A percentile compares a stretch with the other conserved stretches of the same genome.
These are phyloP conservation scores for Chaetomium globosum DNA, from an alignment of 2,329 filamentous ascomycete species.

Conservation along the genomic window DNA sequence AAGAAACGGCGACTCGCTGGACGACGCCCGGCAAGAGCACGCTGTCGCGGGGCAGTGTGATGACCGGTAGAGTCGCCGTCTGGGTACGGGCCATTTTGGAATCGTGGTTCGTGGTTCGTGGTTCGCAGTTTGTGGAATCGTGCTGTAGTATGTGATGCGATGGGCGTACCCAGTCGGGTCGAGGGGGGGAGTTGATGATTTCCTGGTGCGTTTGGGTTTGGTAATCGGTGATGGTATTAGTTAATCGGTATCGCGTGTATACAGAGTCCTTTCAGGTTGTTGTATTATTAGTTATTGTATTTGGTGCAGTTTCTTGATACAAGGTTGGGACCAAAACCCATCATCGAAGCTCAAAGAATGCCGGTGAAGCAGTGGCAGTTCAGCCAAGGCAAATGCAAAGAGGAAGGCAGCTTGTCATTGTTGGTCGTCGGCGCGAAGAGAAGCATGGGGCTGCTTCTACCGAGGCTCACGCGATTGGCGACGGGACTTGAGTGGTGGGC, in stretches of 20 bases:
- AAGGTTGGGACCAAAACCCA: constrained; percentile 2
- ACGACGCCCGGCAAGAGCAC: constrained; percentile 86
- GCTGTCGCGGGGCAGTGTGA: constrained; percentile 77
- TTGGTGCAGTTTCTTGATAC: not conserved
- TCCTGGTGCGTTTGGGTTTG: not conserved
- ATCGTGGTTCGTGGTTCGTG: not conserved
- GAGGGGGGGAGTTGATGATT: not conserved
- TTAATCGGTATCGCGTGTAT: not conserved
- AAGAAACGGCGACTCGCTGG: constrained; percentile 79
- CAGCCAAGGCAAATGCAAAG: not conserved
- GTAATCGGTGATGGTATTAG: not conserved
- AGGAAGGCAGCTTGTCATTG: not conserved
- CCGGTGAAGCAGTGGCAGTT: not conserved
- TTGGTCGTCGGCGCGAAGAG: constrained; percentile 10
- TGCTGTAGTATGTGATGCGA: not conserved
- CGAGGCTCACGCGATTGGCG: constrained; percentile 16
- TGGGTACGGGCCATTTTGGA: constrained; percentile 42
- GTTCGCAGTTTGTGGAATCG: not conserved
- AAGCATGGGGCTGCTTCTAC: constrained; percentile 13
- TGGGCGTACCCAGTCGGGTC: not conserved
- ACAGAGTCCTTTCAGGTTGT: not conserved
- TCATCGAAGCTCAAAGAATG: constrained; percentile 12
- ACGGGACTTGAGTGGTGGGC: not conserved
- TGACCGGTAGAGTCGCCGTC: constrained; percentile 66
- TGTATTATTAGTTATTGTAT: not conserved